Evolutionary conservation across 192 early-diverging fungal species (phyloP).

Genomic region (Dimargaris verticillata): DNA sequence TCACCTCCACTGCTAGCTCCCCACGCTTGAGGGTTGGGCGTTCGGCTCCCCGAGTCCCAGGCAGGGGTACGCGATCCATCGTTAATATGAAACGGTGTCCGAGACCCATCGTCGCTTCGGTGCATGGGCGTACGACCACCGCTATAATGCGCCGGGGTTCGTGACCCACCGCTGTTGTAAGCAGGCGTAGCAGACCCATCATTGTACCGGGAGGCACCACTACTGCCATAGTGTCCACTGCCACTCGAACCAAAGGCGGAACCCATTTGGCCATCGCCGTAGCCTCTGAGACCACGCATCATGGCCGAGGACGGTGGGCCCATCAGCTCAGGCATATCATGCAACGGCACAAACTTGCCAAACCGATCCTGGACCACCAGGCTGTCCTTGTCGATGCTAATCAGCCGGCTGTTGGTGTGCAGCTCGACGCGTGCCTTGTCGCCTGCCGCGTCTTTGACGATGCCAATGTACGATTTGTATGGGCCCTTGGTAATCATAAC

Average conservation of each 20-base stretch:
- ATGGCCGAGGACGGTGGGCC: no score
- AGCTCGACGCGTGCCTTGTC: slow-evolving; percentile 69
- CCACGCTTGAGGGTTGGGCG: slow-evolving; percentile 29
- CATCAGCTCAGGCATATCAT: slow-evolving; percentile 16
- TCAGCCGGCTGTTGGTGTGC: slow-evolving; percentile 69
- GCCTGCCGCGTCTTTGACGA: slow-evolving; percentile 75
- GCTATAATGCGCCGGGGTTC: slow-evolving; percentile 20
- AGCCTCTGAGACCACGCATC: no score
- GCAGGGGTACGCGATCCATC: slow-evolving; percentile 32
- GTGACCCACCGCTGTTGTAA: slow-evolving; percentile 14
- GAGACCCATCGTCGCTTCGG: slow-evolving; percentile 12
- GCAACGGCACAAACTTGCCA: slow-evolving; percentile 32
- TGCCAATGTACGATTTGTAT: slow-evolving; percentile 94
- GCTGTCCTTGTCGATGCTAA: slow-evolving; percentile 65
- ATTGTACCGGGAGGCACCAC: slow-evolving; percentile 1
- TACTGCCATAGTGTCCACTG: no score
- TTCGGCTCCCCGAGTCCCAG: slow-evolving; percentile 32
- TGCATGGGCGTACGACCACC: slow-evolving; percentile 32
- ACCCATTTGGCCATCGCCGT: no score
- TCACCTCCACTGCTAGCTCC: not conserved
- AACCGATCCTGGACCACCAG: slow-evolving; percentile 44
- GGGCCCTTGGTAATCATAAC: slow-evolving; percentile 74
- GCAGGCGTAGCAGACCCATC: slow-evolving; percentile 10
- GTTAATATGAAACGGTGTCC: slow-evolving; percentile 1
- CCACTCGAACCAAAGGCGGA: no score